phyloP scores from a whole-genome alignment of 768 basidiomycete genomes.

The Panellus pusillus region DNA sequence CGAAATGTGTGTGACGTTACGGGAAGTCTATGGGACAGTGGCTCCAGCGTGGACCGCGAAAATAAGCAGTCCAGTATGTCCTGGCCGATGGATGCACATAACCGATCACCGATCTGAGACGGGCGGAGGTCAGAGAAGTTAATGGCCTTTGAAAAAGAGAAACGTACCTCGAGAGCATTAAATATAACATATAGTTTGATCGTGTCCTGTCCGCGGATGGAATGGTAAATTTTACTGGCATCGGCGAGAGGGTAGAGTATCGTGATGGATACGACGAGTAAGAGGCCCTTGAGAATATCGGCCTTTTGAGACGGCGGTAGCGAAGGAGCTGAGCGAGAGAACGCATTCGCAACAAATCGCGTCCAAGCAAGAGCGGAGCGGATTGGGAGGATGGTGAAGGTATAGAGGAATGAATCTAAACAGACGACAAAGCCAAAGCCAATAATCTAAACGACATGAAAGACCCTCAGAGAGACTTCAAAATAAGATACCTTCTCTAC shows the following conservation, averaged over 20 bases:
- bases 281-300: conserved; percentile 79
- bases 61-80: conserved; percentile 96
- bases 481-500: conserved; percentile 81
- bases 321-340: conserved; percentile 50
- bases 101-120: conserved; percentile 84
- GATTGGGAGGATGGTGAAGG: conserved; percentile 96
- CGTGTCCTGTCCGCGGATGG: conserved; percentile 95
- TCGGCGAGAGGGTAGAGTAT: conserved; percentile 85
- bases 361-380: conserved; percentile 69
- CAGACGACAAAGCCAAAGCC: conserved; percentile 92
- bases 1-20: conserved; percentile 68
- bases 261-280: conserved; percentile 74
- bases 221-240: conserved; percentile 97
- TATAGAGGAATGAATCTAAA: conserved; percentile 95
- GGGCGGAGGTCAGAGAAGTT: neutral
- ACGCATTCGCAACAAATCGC: conserved; percentile 51
- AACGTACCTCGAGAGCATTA: conserved; percentile 90
- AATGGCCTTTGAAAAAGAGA: conserved; percentile 7
- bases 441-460: conserved; percentile 63
- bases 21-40: conserved; percentile 60
- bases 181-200: conserved; percentile 99
- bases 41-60: conserved; percentile 85
- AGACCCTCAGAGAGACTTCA: neutral
- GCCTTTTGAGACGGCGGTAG: conserved; percentile 90
- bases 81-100: conserved; percentile 96